phyloP scores from a whole-genome alignment of 441 rosid genomes.

The Metrosideros polymorpha region DNA sequence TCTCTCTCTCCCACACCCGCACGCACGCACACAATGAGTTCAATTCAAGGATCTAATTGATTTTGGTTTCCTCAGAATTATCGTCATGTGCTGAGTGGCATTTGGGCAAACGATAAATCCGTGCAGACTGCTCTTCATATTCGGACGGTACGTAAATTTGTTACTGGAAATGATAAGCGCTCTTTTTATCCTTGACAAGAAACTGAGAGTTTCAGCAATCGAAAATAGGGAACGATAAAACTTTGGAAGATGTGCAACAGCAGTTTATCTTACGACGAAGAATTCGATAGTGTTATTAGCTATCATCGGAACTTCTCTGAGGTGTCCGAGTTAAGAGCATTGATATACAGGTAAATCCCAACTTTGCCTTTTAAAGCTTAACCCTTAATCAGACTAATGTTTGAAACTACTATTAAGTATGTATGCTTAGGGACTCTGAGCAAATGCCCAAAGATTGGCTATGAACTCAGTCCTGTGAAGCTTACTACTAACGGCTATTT shows the following conservation, averaged over 20 bases:
- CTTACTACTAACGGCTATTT: not conserved
- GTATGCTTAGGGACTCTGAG: not conserved
- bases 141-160: not conserved
- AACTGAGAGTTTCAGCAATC: not conserved
- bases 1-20: not conserved
- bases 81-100: not conserved
- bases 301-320: not conserved
- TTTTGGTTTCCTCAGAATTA: not conserved
- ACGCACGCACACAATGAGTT: not conserved
- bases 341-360: constrained; percentile 4
- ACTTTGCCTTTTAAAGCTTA: not conserved
- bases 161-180: not conserved
- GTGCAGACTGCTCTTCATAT: not conserved
- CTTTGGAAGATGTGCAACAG: constrained; percentile 5
- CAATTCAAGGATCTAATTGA: not conserved
- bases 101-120: not conserved
- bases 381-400: not conserved
- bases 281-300: not conserved
- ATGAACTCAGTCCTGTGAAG: not conserved
- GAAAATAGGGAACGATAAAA: not conserved
- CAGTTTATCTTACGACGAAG: not conserved
- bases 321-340: not conserved
- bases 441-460: not conserved
- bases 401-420: not conserved
- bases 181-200: not conserved